These are phyloP conservation scores for Rhizopogon vesiculosus DNA, from an alignment of 768 basidiomycete genomes.

Conservation along the genomic window DNA sequence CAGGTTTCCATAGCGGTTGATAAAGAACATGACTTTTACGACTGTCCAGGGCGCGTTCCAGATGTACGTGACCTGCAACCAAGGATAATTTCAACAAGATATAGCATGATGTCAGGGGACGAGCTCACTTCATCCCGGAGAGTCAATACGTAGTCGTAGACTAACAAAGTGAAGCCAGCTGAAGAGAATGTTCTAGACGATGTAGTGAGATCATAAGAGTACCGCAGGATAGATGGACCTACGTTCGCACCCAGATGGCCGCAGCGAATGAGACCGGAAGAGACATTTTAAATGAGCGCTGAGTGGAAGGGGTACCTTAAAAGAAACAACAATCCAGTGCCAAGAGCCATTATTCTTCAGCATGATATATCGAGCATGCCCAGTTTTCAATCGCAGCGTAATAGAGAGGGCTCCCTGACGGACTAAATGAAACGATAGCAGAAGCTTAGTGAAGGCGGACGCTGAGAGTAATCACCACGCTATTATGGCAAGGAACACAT, in stretches of 20 bases:
- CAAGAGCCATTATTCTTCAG: too few species aligned
- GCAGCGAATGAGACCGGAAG: neutral
- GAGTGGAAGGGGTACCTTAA: neutral
- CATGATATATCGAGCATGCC: too few species aligned
- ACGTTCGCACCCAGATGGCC: conserved; percentile 5
- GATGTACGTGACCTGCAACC: conserved; percentile 10
- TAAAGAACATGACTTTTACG: conserved; percentile 7
- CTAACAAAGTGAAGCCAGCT: conserved; percentile 6
- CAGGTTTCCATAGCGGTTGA: conserved; percentile 15
- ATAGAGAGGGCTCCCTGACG: too few species aligned
- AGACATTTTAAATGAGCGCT: neutral
- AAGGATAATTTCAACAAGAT: neutral
- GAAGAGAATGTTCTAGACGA: conserved; percentile 6
- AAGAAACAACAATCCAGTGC: neutral
- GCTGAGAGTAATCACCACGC: too few species aligned
- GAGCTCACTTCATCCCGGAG: conserved; percentile 10
- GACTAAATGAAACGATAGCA: too few species aligned
- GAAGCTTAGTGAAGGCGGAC: too few species aligned
- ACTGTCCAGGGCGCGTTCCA: conserved; percentile 11
- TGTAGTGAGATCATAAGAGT: neutral
- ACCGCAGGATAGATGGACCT: neutral
- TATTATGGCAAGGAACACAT: too few species aligned
- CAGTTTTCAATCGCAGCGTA: too few species aligned
- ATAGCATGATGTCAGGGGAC: neutral
- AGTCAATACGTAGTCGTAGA: conserved; percentile 14